Base-by-base conservation (phyloP, 2,329 filamentous ascomycete species). In the Ophiostoma himal-ulmi region DNA sequence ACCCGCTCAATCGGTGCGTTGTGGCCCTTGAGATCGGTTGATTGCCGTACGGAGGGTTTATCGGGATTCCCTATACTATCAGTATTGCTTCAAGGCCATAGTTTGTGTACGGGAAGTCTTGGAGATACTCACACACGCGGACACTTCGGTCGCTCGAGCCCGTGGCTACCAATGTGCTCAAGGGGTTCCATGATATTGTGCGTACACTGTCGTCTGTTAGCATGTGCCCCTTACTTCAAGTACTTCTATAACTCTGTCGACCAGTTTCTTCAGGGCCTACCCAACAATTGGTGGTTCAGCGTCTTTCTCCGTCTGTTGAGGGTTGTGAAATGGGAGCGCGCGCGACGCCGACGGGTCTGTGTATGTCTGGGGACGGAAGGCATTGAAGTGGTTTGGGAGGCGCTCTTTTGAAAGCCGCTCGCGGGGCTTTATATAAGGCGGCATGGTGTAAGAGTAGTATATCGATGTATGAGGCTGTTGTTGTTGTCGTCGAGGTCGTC, bases 131-230 rank as follows among this genome's bases (percentile, higher is more conserved):
- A 88, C 91, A 94, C 67, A 94, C 89, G 75, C 91, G 88, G 69
- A 94, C 80, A 10, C 86, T 91, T 74, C 86, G 87, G 76, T 92
- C 89, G 34, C 84, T 82, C 6, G 90, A 86, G 3, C 93, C 93
- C 0, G 94, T 96, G 0, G 94, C 94, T 72, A 98, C 88, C 72
- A 95, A 83, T 10, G 88, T 91, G 44, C 94, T 93, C 0, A 92
- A 83, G 0, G 94, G 92, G 74, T 94, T 97, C 94, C 94, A 98
- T 54, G 91, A 89, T 74, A 98, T 89, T 1, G 91, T 90, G 57
- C 91, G 88, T 70, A 96, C 84, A 73, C 90, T 93, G 74, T 8
- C 22, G 6, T 44, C 10, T 57, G 62, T 65, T 39, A 65, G 36
- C 6, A 26, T 20, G 2, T 22, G n/a, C 20, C 20, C 13, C 8